Conservation (phyloP, 1,139 yeast species). For the Yamadazyma buinensis region DNA sequence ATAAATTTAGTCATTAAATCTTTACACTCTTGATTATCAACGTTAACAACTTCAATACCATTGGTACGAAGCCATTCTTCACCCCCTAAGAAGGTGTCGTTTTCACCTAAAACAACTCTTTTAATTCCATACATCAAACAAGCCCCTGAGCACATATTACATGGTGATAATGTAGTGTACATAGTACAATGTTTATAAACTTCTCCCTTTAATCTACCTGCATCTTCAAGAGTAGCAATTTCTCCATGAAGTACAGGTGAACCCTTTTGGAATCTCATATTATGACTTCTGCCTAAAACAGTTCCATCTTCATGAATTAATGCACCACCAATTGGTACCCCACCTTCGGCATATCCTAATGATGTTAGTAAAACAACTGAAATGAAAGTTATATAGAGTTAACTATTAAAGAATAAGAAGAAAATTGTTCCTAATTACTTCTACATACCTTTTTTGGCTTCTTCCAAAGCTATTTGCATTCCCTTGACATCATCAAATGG, state of each 20-base stretch:
- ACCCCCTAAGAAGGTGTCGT: constrained; percentile 70
- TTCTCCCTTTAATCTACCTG: constrained; percentile 75
- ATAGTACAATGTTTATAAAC: constrained; percentile 69
- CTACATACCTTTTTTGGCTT: constrained; percentile 57
- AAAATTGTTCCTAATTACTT: too few species aligned
- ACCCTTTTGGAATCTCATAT: constrained; percentile 76
- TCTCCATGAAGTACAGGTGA: constrained; percentile 90
- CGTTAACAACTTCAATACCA: constrained; percentile 73
- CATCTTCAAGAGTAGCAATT: constrained; percentile 81
- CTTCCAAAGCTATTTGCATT: constrained; percentile 65
- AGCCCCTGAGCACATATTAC: constrained; percentile 94
- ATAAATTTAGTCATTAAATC: constrained; percentile 75
- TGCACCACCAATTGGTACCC: constrained; percentile 87
- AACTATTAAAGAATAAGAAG: too few species aligned
- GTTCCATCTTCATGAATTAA: constrained; percentile 72
- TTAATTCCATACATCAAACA: constrained; percentile 82
- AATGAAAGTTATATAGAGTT: too few species aligned
- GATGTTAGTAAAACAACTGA: too few species aligned
- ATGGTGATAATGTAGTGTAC: constrained; percentile 91
- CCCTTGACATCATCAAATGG: constrained; percentile 62
- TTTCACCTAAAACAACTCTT: constrained; percentile 86
- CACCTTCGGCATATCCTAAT: constrained; percentile 77
- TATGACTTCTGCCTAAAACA: constrained; percentile 83
- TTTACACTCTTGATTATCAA: constrained; percentile 66
- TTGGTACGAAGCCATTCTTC: constrained; percentile 64